phyloP scores from a whole-genome alignment of 108 stramenopile genomes.

The Skeletonema potamos region DNA sequence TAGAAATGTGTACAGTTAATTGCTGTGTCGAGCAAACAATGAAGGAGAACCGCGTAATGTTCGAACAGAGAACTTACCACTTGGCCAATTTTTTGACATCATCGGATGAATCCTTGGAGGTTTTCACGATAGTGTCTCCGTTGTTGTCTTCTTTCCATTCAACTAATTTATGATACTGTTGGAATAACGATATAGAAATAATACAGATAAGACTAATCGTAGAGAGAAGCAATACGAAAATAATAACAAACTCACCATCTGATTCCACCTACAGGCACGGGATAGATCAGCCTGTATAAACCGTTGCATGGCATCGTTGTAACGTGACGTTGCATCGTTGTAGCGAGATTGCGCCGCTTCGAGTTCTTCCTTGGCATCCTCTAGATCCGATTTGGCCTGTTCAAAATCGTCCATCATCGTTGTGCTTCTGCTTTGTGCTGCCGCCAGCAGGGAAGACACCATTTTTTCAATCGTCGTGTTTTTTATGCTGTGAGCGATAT shows the following conservation, averaged over 20 bases:
- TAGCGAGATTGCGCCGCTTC: neutral
- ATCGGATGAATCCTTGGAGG: slow-evolving; percentile 10
- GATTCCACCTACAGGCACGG: neutral
- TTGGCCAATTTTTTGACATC: slow-evolving; percentile 13
- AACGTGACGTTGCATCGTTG: neutral
- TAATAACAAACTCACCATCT: slow-evolving; percentile 8
- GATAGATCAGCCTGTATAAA: neutral
- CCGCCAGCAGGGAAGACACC: no score
- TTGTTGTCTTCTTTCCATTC: neutral
- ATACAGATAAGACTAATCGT: no score
- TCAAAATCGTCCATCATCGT: neutral
- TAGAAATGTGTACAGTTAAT: no score
- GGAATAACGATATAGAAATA: neutral
- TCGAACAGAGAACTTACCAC: no score
- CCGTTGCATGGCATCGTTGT: neutral
- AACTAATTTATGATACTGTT: slow-evolving; percentile 3
- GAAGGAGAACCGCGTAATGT: no score
- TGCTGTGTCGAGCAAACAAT: no score
- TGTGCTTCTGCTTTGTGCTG: neutral
- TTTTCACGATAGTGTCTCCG: slow-evolving; percentile 1
- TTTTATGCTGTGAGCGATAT: no score
- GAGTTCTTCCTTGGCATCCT: neutral
- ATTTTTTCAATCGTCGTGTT: no score
- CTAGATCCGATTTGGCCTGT: neutral
- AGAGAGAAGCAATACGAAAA: neutral